Evolutionary conservation across 805 yeast genomes (phyloP).

Genomic region (Metschnikowia lachancei): DNA sequence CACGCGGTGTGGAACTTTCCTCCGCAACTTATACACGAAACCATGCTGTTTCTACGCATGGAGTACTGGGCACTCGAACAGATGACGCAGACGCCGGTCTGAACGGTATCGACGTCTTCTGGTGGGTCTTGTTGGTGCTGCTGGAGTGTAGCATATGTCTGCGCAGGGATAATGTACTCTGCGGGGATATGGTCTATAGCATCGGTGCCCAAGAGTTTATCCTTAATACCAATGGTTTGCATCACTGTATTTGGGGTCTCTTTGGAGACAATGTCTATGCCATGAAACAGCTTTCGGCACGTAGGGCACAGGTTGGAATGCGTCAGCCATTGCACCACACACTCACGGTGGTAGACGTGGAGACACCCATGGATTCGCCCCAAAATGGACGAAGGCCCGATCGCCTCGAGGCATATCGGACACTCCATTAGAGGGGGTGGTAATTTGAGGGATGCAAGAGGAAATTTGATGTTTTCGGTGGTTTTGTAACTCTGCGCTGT

Average conservation of each 20-base stretch:
- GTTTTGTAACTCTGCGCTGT: no score
- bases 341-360: slow-evolving; percentile 56
- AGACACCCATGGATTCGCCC: slow-evolving; percentile 40
- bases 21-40: slow-evolving; percentile 35
- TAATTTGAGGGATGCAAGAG: neutral
- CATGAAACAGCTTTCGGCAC: slow-evolving; percentile 49
- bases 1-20: slow-evolving; percentile 42
- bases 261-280: slow-evolving; percentile 31
- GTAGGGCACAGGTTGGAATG: slow-evolving; percentile 61
- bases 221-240: slow-evolving; percentile 25
- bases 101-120: slow-evolving; percentile 3
- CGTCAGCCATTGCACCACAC: slow-evolving; percentile 57
- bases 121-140: neutral
- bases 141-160: neutral
- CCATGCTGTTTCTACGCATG: slow-evolving; percentile 20
- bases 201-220: slow-evolving; percentile 32
- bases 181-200: slow-evolving; percentile 39
- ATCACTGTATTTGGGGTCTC: slow-evolving; percentile 12
- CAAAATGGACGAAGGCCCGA: slow-evolving; percentile 16
- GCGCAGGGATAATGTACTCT: slow-evolving; percentile 32
- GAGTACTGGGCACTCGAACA: slow-evolving; percentile 38
- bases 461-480: neutral
- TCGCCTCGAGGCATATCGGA: slow-evolving; percentile 55
- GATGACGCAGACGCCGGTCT: slow-evolving; percentile 29
- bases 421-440: slow-evolving; percentile 35